Evolutionary conservation across 1,139 yeast species (phyloP), one percentile per base, ranked within the genome.

Genomic region (Yamadazyma pseudoaaseri): DNA sequence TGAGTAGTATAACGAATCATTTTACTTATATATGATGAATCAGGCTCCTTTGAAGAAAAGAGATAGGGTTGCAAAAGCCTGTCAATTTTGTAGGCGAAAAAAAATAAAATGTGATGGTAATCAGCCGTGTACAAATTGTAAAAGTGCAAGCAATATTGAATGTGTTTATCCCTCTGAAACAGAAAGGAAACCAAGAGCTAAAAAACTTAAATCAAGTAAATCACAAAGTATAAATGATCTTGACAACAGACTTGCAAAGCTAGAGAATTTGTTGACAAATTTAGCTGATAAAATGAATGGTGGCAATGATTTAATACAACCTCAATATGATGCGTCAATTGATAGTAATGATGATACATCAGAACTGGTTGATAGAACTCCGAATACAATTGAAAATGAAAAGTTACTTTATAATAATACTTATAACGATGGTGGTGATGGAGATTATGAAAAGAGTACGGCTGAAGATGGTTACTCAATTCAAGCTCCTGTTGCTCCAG

Each of bases 21-120:
- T n/a, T n/a, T n/a, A n/a, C n/a, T n/a, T n/a, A n/a, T n/a, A n/a
- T n/a, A n/a, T n/a, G n/a, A n/a, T n/a, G n/a, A n/a, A n/a, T n/a
- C n/a, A n/a, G n/a, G n/a, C n/a, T n/a, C n/a, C n/a, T 22, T 22
- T 16, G 8, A 45, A 44, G 32, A 44, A 39, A 26, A 51, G 70
- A 4, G 59, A 61, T 32, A 51, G 78, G 29, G 70, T 68, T 1
- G 7, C 25, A 6, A 22, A 22, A 1, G 82, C 82, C 1, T 77
- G 82, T 47, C 79, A 75, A 39, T 59, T 60, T 5, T 76, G 80
- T 45, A 59, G 80, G 4, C 41, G 54, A 15, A 72, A 70, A 48
- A 75, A 75, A 47, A 61, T 73, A 35, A 73, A 70, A 43, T 75
- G 81, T 47, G 64, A 70, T 46, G 80, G 80, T 0, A 51, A 54